Conservation (phyloP, 2,329 filamentous ascomycete species). For the Diplodia scrobiculata region DNA sequence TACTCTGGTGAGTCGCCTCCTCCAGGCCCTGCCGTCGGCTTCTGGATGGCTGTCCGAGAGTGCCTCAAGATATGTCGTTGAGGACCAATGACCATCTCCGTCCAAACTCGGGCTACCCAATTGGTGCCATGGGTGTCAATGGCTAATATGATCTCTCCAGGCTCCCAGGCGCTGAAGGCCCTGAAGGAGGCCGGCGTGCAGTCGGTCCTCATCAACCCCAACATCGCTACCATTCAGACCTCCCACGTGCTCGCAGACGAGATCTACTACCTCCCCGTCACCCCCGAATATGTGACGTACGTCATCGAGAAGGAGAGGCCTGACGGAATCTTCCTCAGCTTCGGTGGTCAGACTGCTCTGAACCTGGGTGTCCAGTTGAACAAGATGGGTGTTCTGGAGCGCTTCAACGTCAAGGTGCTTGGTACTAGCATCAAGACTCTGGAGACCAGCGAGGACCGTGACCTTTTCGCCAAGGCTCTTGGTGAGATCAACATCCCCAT, state of each 20-base stretch:
- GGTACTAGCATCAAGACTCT: conserved; percentile 93
- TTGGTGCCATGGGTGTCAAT: background rate
- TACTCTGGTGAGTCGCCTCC: conserved; percentile 76
- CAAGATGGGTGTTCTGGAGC: conserved; percentile 90
- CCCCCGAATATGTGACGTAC: conserved; percentile 94
- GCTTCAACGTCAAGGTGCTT: conserved; percentile 92
- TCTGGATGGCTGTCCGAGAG: conserved; percentile 1
- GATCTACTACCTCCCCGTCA: conserved; percentile 97
- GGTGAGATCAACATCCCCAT: conserved; percentile 98
- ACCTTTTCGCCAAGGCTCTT: conserved; percentile 91
- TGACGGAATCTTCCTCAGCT: conserved; percentile 95
- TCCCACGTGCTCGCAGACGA: conserved; percentile 95
- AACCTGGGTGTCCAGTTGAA: conserved; percentile 98
- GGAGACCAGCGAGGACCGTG: conserved; percentile 92
- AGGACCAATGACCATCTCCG: too few relatives aligned
- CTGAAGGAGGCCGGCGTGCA: conserved; percentile 91
- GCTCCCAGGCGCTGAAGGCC: conserved; percentile 93
- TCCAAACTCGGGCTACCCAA: too few relatives aligned
- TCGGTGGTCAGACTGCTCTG: conserved; percentile 94
- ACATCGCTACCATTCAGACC: conserved; percentile 97
- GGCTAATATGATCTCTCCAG: conserved; percentile 51
- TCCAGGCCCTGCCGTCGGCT: too few relatives aligned
- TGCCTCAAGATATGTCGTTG: background rate
- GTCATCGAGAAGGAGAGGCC: conserved; percentile 95
- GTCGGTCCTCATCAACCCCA: conserved; percentile 94